Percentiles rank a stretch among this genome's conserved stretches.
Conservation (phyloP, 352 stramenopile species). For the Phytopythium litorale region DNA sequence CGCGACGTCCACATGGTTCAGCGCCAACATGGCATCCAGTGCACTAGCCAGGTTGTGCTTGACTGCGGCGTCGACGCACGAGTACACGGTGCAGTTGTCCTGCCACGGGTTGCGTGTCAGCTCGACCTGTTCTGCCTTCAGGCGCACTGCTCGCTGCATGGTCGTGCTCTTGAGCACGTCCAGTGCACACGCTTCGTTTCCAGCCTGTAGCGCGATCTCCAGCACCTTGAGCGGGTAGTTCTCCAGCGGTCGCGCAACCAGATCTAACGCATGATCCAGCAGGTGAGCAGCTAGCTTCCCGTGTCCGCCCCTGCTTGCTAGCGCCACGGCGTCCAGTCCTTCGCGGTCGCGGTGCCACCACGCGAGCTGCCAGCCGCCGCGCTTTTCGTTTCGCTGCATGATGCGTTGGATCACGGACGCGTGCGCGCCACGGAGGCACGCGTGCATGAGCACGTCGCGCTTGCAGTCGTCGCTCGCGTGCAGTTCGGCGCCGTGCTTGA, state of each 20-base stretch:
- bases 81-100: constrained; percentile 21
- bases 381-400: constrained; percentile 1
- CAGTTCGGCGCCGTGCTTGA: constrained; percentile 8
- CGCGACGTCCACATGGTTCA: constrained; percentile 11
- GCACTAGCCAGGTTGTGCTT: constrained; percentile 6
- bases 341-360: constrained; percentile 11
- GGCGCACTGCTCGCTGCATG: constrained; percentile 13
- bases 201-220: constrained; percentile 10
- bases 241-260: neutral
- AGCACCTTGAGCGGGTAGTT: constrained; percentile 19
- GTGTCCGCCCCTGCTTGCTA: constrained; percentile 12
- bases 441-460: constrained; percentile 8
- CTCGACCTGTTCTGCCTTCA: constrained; percentile 12
- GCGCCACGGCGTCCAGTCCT: constrained; percentile 9
- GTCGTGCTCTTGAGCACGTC: constrained; percentile 11
- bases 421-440: constrained; percentile 7
- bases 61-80: constrained; percentile 18
- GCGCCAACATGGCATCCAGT: constrained; percentile 12
- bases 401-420: constrained; percentile 8
- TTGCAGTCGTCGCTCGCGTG: constrained; percentile 5
- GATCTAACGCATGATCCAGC: constrained; percentile 11
- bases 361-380: constrained; percentile 10
- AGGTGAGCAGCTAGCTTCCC: constrained; percentile 7
- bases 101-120: constrained; percentile 14
- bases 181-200: constrained; percentile 9